phyloP scores from a whole-genome alignment of 2,329 filamentous ascomycete genomes.

The Zymoseptoria pseudotritici region DNA sequence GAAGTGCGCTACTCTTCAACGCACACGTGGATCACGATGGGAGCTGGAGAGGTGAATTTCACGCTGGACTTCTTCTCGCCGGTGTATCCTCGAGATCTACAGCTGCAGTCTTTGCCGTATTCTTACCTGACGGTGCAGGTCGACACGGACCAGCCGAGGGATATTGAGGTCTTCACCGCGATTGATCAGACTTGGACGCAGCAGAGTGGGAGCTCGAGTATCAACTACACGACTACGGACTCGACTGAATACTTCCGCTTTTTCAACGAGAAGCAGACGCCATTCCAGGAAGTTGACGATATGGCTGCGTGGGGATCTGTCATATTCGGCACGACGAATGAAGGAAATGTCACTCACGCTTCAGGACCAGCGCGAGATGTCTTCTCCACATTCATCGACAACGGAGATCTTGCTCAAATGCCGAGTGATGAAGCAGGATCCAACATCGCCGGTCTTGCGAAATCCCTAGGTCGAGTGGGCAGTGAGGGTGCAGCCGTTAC shows the following conservation, averaged over 20 bases:
- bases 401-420: slow-evolving; percentile 5
- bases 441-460: slow-evolving; percentile 15
- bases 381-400: slow-evolving; percentile 9
- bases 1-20: slow-evolving; percentile 27
- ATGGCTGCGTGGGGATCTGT: slow-evolving; percentile 21
- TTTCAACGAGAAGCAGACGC: slow-evolving; percentile 18
- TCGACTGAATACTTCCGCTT: slow-evolving; percentile 16
- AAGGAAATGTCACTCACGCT: slow-evolving; percentile 3
- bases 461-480: slow-evolving; percentile 10
- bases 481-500: slow-evolving; percentile 8
- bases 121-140: slow-evolving; percentile 27
- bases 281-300: slow-evolving; percentile 18
- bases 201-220: slow-evolving; percentile 18
- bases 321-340: slow-evolving; percentile 12
- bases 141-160: neutral
- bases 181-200: slow-evolving; percentile 32
- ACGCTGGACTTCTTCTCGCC: slow-evolving; percentile 33
- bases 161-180: slow-evolving; percentile 29
- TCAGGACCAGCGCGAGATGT: slow-evolving; percentile 10
- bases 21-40: slow-evolving; percentile 25
- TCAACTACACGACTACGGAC: slow-evolving; percentile 15
- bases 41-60: slow-evolving; percentile 21
- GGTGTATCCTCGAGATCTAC: slow-evolving; percentile 27
- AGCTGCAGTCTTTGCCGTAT: slow-evolving; percentile 31
- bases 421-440: slow-evolving; percentile 5